A percentile compares a stretch with the other conserved stretches of the same genome.
phyloP scores from a whole-genome alignment of 495 filamentous ascomycete species.

The Penicillium cinerascens region DNA sequence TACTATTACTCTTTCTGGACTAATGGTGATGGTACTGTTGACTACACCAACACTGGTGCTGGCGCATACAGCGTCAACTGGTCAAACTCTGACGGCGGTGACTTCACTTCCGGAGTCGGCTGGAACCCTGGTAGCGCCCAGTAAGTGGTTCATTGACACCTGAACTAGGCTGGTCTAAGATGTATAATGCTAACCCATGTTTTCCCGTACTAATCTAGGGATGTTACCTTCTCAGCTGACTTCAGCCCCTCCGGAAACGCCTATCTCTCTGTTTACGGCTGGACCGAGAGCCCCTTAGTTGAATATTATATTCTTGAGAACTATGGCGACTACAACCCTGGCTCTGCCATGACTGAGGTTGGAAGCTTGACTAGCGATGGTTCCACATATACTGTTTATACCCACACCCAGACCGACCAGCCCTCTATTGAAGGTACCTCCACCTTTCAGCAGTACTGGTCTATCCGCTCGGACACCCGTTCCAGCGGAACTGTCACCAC shows the following conservation, averaged over 20 bases:
- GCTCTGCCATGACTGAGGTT: background rate
- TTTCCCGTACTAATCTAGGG: too few relatives aligned
- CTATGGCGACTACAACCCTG: slow-evolving; percentile 54
- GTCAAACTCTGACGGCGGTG: slow-evolving; percentile 50
- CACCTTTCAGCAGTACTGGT: too few relatives aligned
- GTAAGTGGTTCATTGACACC: too few relatives aligned
- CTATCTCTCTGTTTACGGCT: slow-evolving; percentile 62
- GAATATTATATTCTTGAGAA: slow-evolving; percentile 65
- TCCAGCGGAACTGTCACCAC: too few relatives aligned
- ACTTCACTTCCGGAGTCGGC: slow-evolving; percentile 63
- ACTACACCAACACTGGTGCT: slow-evolving; percentile 54
- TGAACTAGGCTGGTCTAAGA: too few relatives aligned
- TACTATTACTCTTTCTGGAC: slow-evolving; percentile 66
- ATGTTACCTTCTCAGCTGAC: slow-evolving; percentile 51
- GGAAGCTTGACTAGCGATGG: too few relatives aligned
- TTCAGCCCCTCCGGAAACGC: slow-evolving; percentile 56
- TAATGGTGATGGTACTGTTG: slow-evolving; percentile 48
- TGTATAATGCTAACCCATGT: too few relatives aligned
- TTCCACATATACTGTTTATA: too few relatives aligned
- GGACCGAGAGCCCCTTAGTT: slow-evolving; percentile 58
- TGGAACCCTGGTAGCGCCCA: slow-evolving; percentile 52
- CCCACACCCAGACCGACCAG: too few relatives aligned
- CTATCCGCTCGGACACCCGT: too few relatives aligned
- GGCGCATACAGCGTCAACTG: slow-evolving; percentile 57
- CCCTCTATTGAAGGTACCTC: too few relatives aligned